These are phyloP conservation scores for Asterophora parasitica DNA, from an alignment of 768 basidiomycete species.

Conservation along the genomic window DNA sequence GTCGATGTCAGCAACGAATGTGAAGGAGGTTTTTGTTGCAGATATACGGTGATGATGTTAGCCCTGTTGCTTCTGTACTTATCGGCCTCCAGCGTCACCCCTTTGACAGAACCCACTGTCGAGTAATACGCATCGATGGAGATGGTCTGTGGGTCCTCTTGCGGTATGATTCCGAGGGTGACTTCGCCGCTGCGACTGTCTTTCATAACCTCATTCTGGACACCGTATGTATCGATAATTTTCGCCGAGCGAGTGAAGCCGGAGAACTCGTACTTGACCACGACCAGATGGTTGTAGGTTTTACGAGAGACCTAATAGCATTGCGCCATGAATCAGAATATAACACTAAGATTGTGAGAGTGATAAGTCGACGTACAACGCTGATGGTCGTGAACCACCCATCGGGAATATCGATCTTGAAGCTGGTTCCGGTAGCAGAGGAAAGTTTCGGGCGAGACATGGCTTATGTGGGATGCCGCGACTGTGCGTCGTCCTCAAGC, in stretches of 20 bases:
- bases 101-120: not conserved
- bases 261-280: not conserved
- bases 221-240: not conserved
- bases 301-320: conserved; percentile 6
- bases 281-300: conserved; percentile 5
- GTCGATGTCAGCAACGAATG: not conserved
- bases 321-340: not conserved
- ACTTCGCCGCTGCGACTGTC: conserved; percentile 1
- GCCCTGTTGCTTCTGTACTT: conserved; percentile 5
- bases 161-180: conserved; percentile 2
- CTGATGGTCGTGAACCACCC: conserved; percentile 12
- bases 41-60: conserved; percentile 5
- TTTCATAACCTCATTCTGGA: conserved; percentile 4
- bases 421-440: conserved; percentile 1
- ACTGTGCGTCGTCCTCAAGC: not conserved
- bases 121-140: conserved; percentile 4
- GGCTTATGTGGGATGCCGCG: not conserved
- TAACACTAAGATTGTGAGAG: not conserved
- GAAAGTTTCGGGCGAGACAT: conserved; percentile 9
- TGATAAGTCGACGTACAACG: not conserved
- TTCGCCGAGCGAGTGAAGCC: not conserved
- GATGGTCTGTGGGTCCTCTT: conserved; percentile 1
- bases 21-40: too few relatives aligned
- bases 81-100: not conserved
- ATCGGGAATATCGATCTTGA: conserved; percentile 7